Base-by-base conservation (phyloP, 768 basidiomycete species). In the Trametes cubensis region DNA sequence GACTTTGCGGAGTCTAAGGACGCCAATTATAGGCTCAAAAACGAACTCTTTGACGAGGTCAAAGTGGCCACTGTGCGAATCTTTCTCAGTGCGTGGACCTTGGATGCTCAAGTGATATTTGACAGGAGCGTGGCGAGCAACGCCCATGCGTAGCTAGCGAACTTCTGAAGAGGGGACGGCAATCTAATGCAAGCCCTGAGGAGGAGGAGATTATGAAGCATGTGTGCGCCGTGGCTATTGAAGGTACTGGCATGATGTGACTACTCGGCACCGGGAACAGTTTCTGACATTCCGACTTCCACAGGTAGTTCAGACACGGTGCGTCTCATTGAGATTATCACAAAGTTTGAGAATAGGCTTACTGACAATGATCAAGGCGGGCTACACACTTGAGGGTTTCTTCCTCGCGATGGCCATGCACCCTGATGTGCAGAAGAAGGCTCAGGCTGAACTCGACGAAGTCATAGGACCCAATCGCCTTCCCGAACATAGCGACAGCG, bases 401-500 rank as follows among this genome's bases (percentile, higher is more conserved):
- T 70, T 77, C 50, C 62, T 76, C 13, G 75, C 73, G 0, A 75
- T 76, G 72, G 64, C 69, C 2, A 70, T 75, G 55, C 69, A 75
- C 64, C 78, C 76, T 42, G 64, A 67, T 1, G 61, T 71, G 4
- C 69, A 70, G 41, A 28, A 46, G 2, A 60, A 45, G 18, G 73
- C 69, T 1, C 74, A 71, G 44, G 66, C 55, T 1, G 73, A 75
- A 45, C 61, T 75, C 48, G 74, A 75, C 57, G 23, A 28, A 0
- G 65, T 73, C 4, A 49, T 74, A 1, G 69, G 70, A 38, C 1
- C 56, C 7, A 53, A 55, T 6, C 58, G 69, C 3, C 65, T 75
- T 40, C 73, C 71, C 0, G 57, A 47, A 6, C 47, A 62, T 39
- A 47, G 25, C 20, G 71, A 73, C 49, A 23, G 55, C 18, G 30